Percentiles rank a stretch among this genome's conserved stretches.
phyloP scores from a whole-genome alignment of 2,329 filamentous ascomycete species.

The Calonectria montana region DNA sequence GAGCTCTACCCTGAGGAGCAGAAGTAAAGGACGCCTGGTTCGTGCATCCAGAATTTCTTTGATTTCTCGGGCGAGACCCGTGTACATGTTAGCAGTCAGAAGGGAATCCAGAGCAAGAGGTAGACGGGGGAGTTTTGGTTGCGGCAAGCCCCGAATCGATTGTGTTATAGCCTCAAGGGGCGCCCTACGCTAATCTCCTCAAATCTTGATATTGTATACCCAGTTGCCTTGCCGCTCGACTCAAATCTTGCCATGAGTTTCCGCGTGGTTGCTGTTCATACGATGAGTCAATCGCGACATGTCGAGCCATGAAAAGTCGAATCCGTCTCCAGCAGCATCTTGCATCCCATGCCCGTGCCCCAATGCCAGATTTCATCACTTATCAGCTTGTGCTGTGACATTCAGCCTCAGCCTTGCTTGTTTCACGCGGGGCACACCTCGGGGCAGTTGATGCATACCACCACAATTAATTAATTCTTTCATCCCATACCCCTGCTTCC shows the following conservation, averaged over 20 bases:
- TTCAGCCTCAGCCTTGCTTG: neutral
- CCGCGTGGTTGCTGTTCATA: neutral
- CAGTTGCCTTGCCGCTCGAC: neutral
- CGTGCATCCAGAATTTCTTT: constrained; percentile 31
- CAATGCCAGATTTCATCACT: constrained; percentile 8
- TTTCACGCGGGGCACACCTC: constrained; percentile 2
- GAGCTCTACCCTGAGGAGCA: constrained; percentile 81
- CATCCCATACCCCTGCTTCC: constrained; percentile 20
- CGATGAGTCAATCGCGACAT: neutral
- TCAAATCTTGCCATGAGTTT: neutral
- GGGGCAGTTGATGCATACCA: constrained; percentile 10
- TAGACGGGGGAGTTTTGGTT: constrained; percentile 46
- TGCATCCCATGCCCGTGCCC: neutral
- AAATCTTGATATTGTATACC: constrained; percentile 37
- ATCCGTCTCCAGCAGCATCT: neutral
- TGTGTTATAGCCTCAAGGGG: constrained; percentile 45
- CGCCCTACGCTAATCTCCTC: constrained; percentile 36
- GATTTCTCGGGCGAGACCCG: constrained; percentile 37
- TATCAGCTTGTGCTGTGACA: neutral
- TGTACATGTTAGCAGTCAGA: constrained; percentile 53
- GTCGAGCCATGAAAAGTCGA: neutral
- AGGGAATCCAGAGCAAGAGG: constrained; percentile 42
- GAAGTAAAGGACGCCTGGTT: constrained; percentile 52
- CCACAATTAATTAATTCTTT: constrained; percentile 18
- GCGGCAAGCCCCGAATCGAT: constrained; percentile 46